Conservation (phyloP, 2,329 filamentous ascomycete genomes). For the Lecanosticta acicola region DNA sequence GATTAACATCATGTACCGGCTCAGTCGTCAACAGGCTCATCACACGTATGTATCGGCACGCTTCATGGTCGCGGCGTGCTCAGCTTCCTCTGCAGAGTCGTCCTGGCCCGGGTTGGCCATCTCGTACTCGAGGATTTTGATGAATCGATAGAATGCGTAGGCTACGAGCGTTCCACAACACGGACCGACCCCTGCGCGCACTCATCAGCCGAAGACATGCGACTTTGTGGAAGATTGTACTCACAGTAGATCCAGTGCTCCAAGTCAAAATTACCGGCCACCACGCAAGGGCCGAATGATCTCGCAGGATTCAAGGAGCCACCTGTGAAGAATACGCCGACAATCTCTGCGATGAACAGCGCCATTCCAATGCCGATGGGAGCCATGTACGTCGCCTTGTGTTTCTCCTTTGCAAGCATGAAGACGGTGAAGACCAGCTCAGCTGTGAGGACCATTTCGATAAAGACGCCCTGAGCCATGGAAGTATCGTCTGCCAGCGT, state of each 20-base stretch:
- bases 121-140: conserved; percentile 28
- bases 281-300: conserved; percentile 27
- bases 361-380: conserved; percentile 45
- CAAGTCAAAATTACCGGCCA: conserved; percentile 3
- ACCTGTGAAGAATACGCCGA: conserved; percentile 34
- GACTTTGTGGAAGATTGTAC: not conserved
- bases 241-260: conserved; percentile 8
- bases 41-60: conserved; percentile 2
- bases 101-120: conserved; percentile 24
- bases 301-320: conserved; percentile 31
- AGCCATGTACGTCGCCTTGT: conserved; percentile 40
- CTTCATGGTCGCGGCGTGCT: conserved; percentile 3
- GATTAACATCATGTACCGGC: not conserved
- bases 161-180: conserved; percentile 25
- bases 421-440: conserved; percentile 38
- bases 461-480: conserved; percentile 29
- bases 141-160: conserved; percentile 28
- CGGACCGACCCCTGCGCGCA: conserved; percentile 19
- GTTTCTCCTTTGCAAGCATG: conserved; percentile 29
- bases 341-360: conserved; percentile 44
- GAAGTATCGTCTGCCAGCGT: conserved; percentile 23
- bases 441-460: conserved; percentile 38
- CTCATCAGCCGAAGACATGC: not conserved
- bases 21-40: too few relatives aligned
- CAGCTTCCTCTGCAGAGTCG: conserved; percentile 3